Evolutionary conservation across 2,329 filamentous ascomycete genomes (phyloP).

Genomic region (Fusarium sp.): DNA sequence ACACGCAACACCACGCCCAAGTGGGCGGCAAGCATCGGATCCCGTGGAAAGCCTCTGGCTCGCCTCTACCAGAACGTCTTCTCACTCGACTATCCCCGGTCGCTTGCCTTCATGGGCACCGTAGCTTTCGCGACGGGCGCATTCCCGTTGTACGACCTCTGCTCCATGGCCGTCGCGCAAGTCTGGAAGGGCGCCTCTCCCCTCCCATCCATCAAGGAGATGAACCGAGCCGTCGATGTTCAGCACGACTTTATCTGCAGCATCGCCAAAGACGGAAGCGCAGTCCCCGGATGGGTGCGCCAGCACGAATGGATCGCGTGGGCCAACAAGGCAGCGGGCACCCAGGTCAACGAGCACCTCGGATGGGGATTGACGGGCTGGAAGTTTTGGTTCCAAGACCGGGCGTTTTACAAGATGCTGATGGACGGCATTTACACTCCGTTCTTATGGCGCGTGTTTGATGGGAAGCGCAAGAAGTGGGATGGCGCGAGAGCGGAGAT

Average conservation of each 20-base stretch:
- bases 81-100: constrained; percentile 56
- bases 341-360: constrained; percentile 53
- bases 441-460: constrained; percentile 56
- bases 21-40: constrained; percentile 43
- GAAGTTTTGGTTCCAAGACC: constrained; percentile 56
- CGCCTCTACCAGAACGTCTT: constrained; percentile 59
- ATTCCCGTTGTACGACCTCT: constrained; percentile 56
- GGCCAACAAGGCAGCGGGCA: constrained; percentile 57
- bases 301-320: constrained; percentile 53
- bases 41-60: constrained; percentile 46
- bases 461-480: constrained; percentile 56
- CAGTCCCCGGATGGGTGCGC: constrained; percentile 44
- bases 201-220: constrained; percentile 52
- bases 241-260: constrained; percentile 50
- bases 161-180: constrained; percentile 57
- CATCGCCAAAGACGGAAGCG: constrained; percentile 44
- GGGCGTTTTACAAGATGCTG: constrained; percentile 52
- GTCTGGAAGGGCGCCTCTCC: constrained; percentile 54
- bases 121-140: constrained; percentile 50
- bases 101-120: constrained; percentile 57
- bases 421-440: constrained; percentile 56
- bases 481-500: constrained; percentile 53
- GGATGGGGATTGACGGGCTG: constrained; percentile 56
- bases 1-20: constrained; percentile 38
- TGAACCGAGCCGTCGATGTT: constrained; percentile 51